Evolutionary conservation across 768 basidiomycete genomes (phyloP), one percentile per base, ranked within the genome.

Genomic region (Lactarius hatsudake): DNA sequence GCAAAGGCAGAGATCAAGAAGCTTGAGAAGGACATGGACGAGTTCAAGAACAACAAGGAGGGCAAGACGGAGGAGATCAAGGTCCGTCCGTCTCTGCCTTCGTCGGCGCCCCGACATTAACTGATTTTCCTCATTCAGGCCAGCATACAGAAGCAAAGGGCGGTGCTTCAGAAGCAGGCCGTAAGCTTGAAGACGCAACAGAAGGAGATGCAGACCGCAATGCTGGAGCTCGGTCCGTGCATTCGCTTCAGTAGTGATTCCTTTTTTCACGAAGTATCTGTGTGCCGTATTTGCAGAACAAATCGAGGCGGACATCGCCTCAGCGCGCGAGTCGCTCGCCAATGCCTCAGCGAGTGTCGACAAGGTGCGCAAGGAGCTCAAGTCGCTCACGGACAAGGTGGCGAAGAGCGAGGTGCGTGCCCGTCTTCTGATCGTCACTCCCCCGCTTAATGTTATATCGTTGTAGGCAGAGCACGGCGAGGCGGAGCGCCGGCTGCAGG

Each of bases 41-140:
- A 98, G 80, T 98, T 99, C 82, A 96, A 97, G 81, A 90, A 96
- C 78, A 96, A 99, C 80, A 97, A 97, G 76, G 97, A 98, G 60
- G 94, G 94, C 57, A 98, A 98, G 79, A 91, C 93, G 63, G 90
- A 89, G 20, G 91, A 98, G 75, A 85, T 98, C 70, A 97, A 96
- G 82, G 96, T 91, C 65, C 56, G 1, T 26, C 43, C 12, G 6
- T 60, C 6, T 23, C 12, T 48, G 45, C 20, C 30, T 26, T 9
- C 20, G 18, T 43, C 20, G 8, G 43, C 20, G 9, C 20, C 20
- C 5, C 18, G 5, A 36, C 62, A 28, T 36, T 43, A 57, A 61
- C 63, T 56, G 30, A 7, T 9, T 23, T 30, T 28, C 45, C 20
- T n/a, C 34, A 1, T n/a, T 2, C 73, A 94, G 94, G 84, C 83